These are phyloP conservation scores for Botrytis squamosa DNA, from an alignment of 2,329 filamentous ascomycete genomes.

Conservation along the genomic window DNA sequence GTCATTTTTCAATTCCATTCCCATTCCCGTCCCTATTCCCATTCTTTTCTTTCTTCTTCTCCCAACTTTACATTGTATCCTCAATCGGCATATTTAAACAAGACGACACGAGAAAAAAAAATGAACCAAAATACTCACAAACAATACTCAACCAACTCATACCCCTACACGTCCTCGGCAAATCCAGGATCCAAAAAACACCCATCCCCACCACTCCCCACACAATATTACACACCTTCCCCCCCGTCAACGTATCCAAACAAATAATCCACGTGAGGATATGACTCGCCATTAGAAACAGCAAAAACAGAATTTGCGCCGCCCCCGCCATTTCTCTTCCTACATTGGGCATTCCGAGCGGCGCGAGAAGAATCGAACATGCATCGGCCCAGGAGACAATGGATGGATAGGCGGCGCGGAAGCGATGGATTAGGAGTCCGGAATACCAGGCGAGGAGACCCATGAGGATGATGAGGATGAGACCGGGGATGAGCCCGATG, in stretches of 20 bases:
- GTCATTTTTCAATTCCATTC: no score
- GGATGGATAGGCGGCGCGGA: conserved; percentile 52
- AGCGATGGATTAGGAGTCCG: conserved; percentile 58
- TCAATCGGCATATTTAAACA: accelerated
- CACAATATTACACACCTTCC: conserved; percentile 54
- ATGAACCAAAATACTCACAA: conserved; percentile 40
- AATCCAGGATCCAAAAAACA: conserved; percentile 50
- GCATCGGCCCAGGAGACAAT: conserved; percentile 37
- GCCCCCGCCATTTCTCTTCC: conserved; percentile 49
- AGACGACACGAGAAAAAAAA: not conserved
- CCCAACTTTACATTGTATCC: not conserved
- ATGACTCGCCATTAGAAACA: conserved; percentile 62
- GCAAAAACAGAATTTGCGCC: conserved; percentile 52
- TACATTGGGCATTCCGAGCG: not conserved
- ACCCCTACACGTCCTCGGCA: conserved; percentile 57
- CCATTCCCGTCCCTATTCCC: no score
- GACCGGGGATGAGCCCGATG: conserved; percentile 22
- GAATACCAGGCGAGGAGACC: conserved; percentile 58
- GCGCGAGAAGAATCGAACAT: not conserved
- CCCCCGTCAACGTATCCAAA: conserved; percentile 55
- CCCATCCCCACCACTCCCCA: conserved; percentile 52
- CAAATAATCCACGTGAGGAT: conserved; percentile 58
- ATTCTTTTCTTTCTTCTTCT: not conserved
- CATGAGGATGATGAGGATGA: conserved; percentile 53
- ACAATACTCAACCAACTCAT: conserved; percentile 54